phyloP scores from a whole-genome alignment of 805 yeast species.

The Priceomyces carsonii region DNA sequence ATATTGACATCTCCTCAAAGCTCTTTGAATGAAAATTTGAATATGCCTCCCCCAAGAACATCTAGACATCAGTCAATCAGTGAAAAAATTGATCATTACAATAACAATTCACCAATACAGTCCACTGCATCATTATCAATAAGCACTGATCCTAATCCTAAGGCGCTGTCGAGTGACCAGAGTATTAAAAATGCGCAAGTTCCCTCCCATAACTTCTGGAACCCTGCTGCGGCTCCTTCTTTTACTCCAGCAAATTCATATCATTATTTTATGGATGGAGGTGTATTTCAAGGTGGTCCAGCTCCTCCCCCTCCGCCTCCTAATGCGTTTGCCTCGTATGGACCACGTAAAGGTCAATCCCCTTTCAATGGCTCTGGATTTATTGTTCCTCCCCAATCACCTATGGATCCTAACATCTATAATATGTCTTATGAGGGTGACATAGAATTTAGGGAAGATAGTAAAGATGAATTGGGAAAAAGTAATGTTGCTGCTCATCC shows the following conservation, averaged over 20 bases:
- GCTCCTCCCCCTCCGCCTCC: slow-evolving; percentile 21
- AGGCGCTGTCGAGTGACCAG: slow-evolving; percentile 8
- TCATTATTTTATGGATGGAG: slow-evolving; percentile 29
- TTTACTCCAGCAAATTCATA: slow-evolving; percentile 48
- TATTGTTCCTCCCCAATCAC: slow-evolving; percentile 35
- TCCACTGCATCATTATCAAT: slow-evolving; percentile 38
- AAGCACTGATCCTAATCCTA: slow-evolving; percentile 25
- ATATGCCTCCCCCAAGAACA: slow-evolving; percentile 32
- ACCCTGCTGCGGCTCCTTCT: slow-evolving; percentile 62
- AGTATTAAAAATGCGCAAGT: slow-evolving; percentile 8
- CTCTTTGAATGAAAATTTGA: slow-evolving; percentile 44
- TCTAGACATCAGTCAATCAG: slow-evolving; percentile 55
- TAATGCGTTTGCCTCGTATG: slow-evolving; percentile 29
- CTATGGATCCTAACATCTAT: slow-evolving; percentile 38
- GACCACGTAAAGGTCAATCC: slow-evolving; percentile 26
- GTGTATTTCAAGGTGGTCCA: slow-evolving; percentile 19
- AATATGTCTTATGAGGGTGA: slow-evolving; percentile 28
- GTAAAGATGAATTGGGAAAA: slow-evolving; percentile 5
- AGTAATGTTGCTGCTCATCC: background rate
- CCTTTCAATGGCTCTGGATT: slow-evolving; percentile 41
- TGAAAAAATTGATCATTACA: slow-evolving; percentile 64
- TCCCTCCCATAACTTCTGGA: slow-evolving; percentile 52
- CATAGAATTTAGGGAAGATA: slow-evolving; percentile 4
- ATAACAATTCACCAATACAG: slow-evolving; percentile 45
- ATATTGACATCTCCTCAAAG: slow-evolving; percentile 34